Conservation (phyloP, 2,329 filamentous ascomycete genomes). For the Aspergillus transmontanensis region DNA sequence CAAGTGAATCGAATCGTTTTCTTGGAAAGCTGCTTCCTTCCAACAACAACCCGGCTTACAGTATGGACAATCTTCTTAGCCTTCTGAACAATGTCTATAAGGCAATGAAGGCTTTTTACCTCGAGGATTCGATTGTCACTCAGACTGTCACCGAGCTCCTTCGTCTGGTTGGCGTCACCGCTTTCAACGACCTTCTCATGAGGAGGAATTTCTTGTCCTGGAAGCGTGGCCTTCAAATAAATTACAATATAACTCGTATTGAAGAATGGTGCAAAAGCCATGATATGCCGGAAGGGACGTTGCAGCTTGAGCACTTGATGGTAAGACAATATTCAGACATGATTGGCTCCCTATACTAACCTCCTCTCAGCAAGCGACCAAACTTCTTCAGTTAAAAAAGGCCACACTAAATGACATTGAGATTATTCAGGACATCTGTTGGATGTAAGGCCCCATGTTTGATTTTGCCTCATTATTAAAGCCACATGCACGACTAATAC, state of each 20-base stretch:
- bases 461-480: neutral
- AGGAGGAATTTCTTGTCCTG: slow-evolving; percentile 97
- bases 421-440: slow-evolving; percentile 99
- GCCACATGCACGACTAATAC: slow-evolving; percentile 12
- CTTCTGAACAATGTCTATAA: slow-evolving; percentile 96
- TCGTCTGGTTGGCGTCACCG: slow-evolving; percentile 90
- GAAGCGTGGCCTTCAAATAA: slow-evolving; percentile 99
- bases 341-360: slow-evolving; percentile 15
- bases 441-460: slow-evolving; percentile 74
- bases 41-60: slow-evolving; percentile 91
- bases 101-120: slow-evolving; percentile 97
- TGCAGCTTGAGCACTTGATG: slow-evolving; percentile 98
- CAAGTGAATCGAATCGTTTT: slow-evolving; percentile 97
- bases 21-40: slow-evolving; percentile 92
- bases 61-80: slow-evolving; percentile 97
- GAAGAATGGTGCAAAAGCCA: slow-evolving; percentile 99
- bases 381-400: slow-evolving; percentile 97
- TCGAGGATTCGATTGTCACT: slow-evolving; percentile 93
- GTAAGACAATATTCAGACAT: slow-evolving; percentile 49
- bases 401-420: slow-evolving; percentile 98
- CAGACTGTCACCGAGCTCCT: slow-evolving; percentile 95
- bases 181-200: slow-evolving; percentile 98
- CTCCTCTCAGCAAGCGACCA: slow-evolving; percentile 79
- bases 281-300: slow-evolving; percentile 96
- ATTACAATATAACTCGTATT: slow-evolving; percentile 99